Conservation (phyloP, 768 basidiomycete species). For the Phylloporus sp. region DNA sequence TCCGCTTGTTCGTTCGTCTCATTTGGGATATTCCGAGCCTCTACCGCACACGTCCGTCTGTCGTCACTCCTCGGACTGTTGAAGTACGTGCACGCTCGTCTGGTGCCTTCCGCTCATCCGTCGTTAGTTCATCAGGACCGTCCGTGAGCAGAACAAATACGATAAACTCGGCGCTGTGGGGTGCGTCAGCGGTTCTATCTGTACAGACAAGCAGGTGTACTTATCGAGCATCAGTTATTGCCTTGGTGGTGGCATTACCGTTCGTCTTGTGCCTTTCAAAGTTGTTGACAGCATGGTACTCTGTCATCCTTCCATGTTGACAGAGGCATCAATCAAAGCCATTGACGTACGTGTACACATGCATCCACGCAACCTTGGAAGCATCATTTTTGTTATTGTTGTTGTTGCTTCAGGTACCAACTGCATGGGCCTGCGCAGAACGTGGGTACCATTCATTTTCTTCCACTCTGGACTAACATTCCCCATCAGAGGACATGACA, state of each 20-base stretch:
- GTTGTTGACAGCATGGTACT: constrained; percentile 36
- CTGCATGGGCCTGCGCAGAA: constrained; percentile 37
- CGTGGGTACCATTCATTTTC: constrained; percentile 15
- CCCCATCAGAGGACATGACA: constrained; percentile 29
- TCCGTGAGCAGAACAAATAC: constrained; percentile 38
- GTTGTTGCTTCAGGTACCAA: constrained; percentile 18
- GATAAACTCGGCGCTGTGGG: constrained; percentile 40
- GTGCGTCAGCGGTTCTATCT: constrained; percentile 18
- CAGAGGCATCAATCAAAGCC: constrained; percentile 30
- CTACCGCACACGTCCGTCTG: constrained; percentile 22
- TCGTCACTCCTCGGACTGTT: constrained; percentile 24
- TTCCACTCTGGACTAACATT: background rate
- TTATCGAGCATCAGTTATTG: constrained; percentile 29
- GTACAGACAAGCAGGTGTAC: background rate
- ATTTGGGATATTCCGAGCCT: constrained; percentile 20
- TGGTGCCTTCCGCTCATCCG: background rate
- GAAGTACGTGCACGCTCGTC: constrained; percentile 15
- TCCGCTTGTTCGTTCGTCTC: constrained; percentile 15
- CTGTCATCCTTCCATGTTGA: constrained; percentile 36
- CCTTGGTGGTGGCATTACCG: constrained; percentile 33
- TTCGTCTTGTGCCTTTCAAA: constrained; percentile 27
- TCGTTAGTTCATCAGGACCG: constrained; percentile 32
- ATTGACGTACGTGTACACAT: constrained; percentile 21
- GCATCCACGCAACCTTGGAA: background rate
- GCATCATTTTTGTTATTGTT: no score